Evolutionary conservation across 2,329 filamentous ascomycete genomes (phyloP), one percentile per base, ranked within the genome.

Genomic region (Fusarium protoensiforme): DNA sequence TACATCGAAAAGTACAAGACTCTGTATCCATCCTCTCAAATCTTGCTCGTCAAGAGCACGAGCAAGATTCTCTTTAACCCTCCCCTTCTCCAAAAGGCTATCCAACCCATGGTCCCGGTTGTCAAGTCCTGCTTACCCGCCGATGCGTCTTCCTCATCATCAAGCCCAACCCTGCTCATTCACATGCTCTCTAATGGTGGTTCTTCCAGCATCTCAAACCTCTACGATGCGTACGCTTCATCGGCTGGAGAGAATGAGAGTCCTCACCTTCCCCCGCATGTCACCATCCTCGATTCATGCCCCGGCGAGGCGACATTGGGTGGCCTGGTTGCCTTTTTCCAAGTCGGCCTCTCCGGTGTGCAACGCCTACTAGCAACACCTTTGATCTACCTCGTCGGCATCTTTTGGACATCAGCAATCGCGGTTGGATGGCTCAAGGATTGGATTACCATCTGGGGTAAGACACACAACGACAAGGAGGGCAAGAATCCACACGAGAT

Each of bases 121-220:
- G 59, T 73, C 9, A 48, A 56, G 14, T 56, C 71, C 0, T 10
- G 20, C 1, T 31, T 64, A 5, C 48, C 57, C 2, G 14, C 20
- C 2, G 18, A 31, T 18, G 3, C 22, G 1, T 35, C 24, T 6
- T 53, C 36, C 4, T 46, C 43, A 10, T n/a, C 41, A 9, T 8
- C 53, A 2, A 7, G n/a, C 1, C 63, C 67, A 3, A 36, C 8
- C 7, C 38, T 68, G 7, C 6, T 74, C 0, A 68, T 65, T 2
- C 71, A 73, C 31, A 10, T 66, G 10, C 51, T 72, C 7, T 70
- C 71, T 3, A 60, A 73, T 3, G 71, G 70, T 1, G 71, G 70
- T 1, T 71, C 57, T 1, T 53, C 59, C 1, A 62, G 16, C 7
- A 22, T 73, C 14, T 71, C 67, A 39, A 29, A 38, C 1, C 11